Evolutionary conservation across 768 basidiomycete species (phyloP).

Genomic region (Antrodiella citrinella): DNA sequence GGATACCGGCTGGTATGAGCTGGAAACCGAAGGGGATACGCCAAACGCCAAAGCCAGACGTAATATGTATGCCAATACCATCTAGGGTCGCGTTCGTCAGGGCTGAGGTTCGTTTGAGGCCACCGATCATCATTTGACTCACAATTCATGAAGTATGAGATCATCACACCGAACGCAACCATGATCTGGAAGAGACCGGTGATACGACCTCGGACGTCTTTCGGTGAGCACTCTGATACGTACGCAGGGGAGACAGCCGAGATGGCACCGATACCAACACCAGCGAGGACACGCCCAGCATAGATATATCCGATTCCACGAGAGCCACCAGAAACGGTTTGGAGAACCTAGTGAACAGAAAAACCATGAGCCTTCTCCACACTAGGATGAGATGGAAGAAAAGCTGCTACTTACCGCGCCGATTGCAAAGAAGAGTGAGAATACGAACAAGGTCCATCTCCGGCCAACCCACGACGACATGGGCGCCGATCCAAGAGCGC

Average conservation of each 20-base stretch:
- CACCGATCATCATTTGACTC: slow-evolving; percentile 20
- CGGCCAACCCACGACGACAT: slow-evolving; percentile 64
- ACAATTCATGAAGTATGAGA: slow-evolving; percentile 80
- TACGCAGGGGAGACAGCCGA: slow-evolving; percentile 83
- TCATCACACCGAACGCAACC: slow-evolving; percentile 79
- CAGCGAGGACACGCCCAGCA: slow-evolving; percentile 71
- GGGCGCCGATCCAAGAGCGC: slow-evolving; percentile 67
- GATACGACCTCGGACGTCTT: slow-evolving; percentile 78
- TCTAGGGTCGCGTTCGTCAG: slow-evolving; percentile 26
- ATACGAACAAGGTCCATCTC: slow-evolving; percentile 51
- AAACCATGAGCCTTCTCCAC: slow-evolving; percentile 5
- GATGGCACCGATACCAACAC: slow-evolving; percentile 77
- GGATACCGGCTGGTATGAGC: slow-evolving; percentile 65
- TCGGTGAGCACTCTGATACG: slow-evolving; percentile 83
- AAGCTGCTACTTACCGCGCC: slow-evolving; percentile 49
- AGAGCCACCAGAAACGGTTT: slow-evolving; percentile 53
- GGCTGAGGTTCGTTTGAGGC: not conserved
- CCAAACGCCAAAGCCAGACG: slow-evolving; percentile 46
- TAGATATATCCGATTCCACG: slow-evolving; percentile 66
- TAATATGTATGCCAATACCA: slow-evolving; percentile 50
- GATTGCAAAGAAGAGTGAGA: slow-evolving; percentile 54
- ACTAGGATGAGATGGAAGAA: not conserved
- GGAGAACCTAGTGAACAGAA: slow-evolving; percentile 45
- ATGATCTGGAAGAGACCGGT: slow-evolving; percentile 85
- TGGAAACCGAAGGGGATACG: slow-evolving; percentile 72